Base-by-base conservation (phyloP, 2,329 filamentous ascomycete species). In the Colletotrichum phormii region DNA sequence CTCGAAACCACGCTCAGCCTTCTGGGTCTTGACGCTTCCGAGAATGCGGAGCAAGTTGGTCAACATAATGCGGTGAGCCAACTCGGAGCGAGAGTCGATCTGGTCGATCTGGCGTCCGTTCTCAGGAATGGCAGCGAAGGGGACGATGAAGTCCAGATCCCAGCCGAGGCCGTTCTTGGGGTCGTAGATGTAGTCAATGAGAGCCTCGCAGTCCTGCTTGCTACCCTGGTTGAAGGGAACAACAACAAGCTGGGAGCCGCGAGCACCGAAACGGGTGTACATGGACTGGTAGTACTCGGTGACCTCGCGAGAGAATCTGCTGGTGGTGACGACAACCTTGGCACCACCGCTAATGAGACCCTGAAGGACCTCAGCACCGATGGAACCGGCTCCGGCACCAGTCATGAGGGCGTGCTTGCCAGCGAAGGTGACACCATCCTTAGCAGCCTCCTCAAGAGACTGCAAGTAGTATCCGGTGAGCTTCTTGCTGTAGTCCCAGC, bases 401-500 rank as follows among this genome's bases (percentile, higher is more conserved):
- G 97, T 99, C 95, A 99, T 99, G 77, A 99, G 90, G 60, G 94
- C 96, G 80, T 98, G 94, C 88, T 98, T 98, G 85, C 94, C 95
- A 81, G 95, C 90, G 87, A 97, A 99, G 59, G 92, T 97, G 72
- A 99, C 92, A 82, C 97, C 97, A 68, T 91, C 88, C 79, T 92
- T 93, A 76, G 97, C 97, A 76, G 95, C 95, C 75, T 95, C 90
- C 85, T 98, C 95, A 37, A 99, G 86, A 75, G 95, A 95, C 81
- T 98, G 95, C 42, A 99, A 90, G 82, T 99, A 99, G 77, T 95
- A 84, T 70, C 94, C 94, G 29, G 97, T 98, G 71, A 99, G 90
- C 87, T 97, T 98, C 90, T 98, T 99, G 91, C 95, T 98, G 88
- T 98, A 99, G 80, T 98, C 95, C 97, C 97, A 99, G 74, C 96